Percentiles rank a stretch among this genome's conserved stretches.
Conservation (phyloP, 371 early-diverging fungal species). For the Smittium mucronatum region DNA sequence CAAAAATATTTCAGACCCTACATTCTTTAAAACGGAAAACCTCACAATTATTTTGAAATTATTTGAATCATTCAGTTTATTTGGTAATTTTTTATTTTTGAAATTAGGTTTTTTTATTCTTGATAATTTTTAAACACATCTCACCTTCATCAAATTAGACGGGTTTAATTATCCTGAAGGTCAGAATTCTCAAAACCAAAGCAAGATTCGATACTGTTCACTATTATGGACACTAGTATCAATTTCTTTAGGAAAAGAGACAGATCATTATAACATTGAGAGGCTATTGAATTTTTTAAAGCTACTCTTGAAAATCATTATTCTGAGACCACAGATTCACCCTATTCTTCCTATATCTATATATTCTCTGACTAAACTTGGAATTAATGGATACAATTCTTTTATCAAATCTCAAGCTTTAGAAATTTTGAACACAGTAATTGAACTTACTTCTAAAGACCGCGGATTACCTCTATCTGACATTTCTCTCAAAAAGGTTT, state of each 20-base stretch:
- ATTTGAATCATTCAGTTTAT: background rate
- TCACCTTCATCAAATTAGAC: too few species aligned
- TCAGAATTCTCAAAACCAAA: too few species aligned
- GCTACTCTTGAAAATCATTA: background rate
- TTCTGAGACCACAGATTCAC: background rate
- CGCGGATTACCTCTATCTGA: too few species aligned
- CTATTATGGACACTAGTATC: background rate
- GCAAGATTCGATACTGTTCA: background rate
- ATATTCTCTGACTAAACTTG: background rate
- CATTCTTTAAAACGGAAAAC: background rate
- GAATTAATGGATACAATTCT: background rate
- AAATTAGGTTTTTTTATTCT: background rate
- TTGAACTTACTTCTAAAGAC: background rate
- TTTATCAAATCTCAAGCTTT: background rate
- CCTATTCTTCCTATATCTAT: background rate
- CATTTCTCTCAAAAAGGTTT: too few species aligned
- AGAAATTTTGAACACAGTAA: background rate
- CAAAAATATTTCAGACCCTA: background rate
- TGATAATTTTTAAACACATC: too few species aligned
- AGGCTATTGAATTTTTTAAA: background rate
- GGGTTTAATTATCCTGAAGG: too few species aligned
- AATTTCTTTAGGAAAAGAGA: background rate
- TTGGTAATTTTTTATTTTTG: background rate
- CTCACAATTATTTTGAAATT: background rate
- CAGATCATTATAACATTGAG: background rate